These are phyloP conservation scores for Rosa hybrid DNA, from an alignment of 331 rosid genomes.

Conservation along the genomic window DNA sequence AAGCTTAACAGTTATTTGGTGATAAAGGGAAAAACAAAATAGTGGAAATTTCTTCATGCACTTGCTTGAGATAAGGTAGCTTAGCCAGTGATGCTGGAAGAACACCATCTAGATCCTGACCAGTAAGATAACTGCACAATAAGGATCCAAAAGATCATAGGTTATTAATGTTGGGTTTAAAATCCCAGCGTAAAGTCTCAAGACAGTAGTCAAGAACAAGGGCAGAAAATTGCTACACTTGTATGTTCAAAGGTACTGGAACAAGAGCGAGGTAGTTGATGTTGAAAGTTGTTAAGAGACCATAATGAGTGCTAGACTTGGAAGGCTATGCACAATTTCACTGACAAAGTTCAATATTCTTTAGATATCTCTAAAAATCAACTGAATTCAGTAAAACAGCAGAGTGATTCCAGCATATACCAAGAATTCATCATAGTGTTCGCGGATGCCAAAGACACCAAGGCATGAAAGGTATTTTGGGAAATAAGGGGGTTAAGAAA, in stretches of 20 bases:
- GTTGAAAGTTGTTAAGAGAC: neutral
- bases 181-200: neutral
- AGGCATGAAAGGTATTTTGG: neutral
- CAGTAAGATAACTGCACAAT: constrained; percentile 19
- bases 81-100: constrained; percentile 35
- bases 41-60: constrained; percentile 17
- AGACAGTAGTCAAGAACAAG: neutral
- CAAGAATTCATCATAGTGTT: neutral
- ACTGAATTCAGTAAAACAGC: neutral
- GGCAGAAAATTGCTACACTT: neutral
- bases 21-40: neutral
- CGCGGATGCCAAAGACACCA: neutral
- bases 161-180: neutral
- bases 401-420: neutral
- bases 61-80: constrained; percentile 26
- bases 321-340: neutral
- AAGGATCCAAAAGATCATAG: neutral
- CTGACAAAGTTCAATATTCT: neutral
- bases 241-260: neutral
- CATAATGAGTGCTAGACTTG: neutral
- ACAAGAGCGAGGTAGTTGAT: neutral
- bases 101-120: constrained; percentile 42
- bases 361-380: neutral
- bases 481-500: neutral
- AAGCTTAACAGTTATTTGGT: neutral